A percentile compares a stretch with the other conserved stretches of the same genome.
Conservation (phyloP, 495 filamentous ascomycete genomes). For the Bacidia gigantensis region DNA sequence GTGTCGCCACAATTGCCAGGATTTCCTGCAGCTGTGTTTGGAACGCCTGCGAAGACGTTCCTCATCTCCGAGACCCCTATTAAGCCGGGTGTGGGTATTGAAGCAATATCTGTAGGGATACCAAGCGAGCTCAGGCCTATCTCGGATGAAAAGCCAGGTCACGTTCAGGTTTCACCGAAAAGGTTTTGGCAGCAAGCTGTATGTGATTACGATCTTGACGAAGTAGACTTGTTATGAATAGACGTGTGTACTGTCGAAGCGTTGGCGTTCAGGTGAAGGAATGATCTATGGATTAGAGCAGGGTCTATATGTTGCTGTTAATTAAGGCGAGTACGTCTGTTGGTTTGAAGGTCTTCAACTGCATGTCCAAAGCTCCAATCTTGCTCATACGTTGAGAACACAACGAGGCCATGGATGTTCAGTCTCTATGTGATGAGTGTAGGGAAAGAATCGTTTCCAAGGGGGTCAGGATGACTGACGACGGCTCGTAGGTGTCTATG, state of each 20-base stretch:
- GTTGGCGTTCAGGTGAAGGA: too few species aligned
- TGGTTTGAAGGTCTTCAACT: too few species aligned
- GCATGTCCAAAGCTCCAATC: too few species aligned
- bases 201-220: conserved; percentile 57
- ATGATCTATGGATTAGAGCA: too few species aligned
- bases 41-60: background rate
- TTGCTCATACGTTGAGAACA: too few species aligned
- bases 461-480: background rate
- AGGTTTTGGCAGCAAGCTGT: conserved; percentile 45
- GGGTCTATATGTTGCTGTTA: too few species aligned
- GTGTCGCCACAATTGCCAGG: background rate
- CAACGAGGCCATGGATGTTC: too few species aligned
- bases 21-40: background rate
- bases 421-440: too few species aligned
- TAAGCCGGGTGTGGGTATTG: conserved; percentile 5
- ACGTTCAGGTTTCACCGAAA: too few species aligned
- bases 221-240: conserved; percentile 29
- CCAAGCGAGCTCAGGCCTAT: conserved; percentile 8
- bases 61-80: background rate
- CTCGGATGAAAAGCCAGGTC: too few species aligned
- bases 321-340: too few species aligned
- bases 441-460: background rate
- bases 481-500: background rate
- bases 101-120: conserved; percentile 15
- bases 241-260: too few species aligned